Base-by-base conservation (phyloP, 805 yeast genomes). In the Saturnispora sekii region DNA sequence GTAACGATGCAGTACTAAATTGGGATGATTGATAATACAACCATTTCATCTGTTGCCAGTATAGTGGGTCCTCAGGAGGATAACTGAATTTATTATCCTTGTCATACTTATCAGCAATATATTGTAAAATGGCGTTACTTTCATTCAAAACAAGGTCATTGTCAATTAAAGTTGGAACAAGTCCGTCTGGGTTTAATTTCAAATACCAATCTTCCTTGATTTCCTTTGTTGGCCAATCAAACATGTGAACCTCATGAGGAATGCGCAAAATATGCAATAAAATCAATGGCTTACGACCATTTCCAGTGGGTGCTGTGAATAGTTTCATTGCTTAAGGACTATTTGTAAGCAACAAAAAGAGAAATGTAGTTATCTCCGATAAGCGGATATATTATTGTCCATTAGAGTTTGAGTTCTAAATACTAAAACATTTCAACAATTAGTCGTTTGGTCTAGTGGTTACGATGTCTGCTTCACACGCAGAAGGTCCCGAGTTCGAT, bases 51-150 rank as follows among this genome's bases (percentile, higher is more conserved):
- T 71, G 70, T 49, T 65, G 67, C 60, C 72, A 79, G 56, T 76
- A 77, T 37, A 58, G 51, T 9, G 55, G 57, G 33, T 75, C 58
- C 3, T 62, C 65, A 8, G 49, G 43, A 26, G 58, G 62, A 47
- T 62, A 71, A 28, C 70, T 65, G 51, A 49, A 68, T 57, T 74
- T 72, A 48, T 68, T 57, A 9, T 73, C 74, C 41, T 60, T 69
- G 54, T 79, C 84, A 56, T 71, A 79, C 48, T 69, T 74, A 51
- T 76, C 81, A 41, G 73, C 76, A 31, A 79, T 59, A 55, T 76
- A 79, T 45, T 64, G 61, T 58, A 79, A 58, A 48, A 78, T 77
- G 1, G 84, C 81, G 32, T 79, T 84, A 50, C 70, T 67, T 21
- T 79, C 55, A 11, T 70, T 58, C 32, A 66, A 62, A 12, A 56